phyloP scores from a whole-genome alignment of 805 yeast genomes.

The Suhomyces kilbournensis region DNA sequence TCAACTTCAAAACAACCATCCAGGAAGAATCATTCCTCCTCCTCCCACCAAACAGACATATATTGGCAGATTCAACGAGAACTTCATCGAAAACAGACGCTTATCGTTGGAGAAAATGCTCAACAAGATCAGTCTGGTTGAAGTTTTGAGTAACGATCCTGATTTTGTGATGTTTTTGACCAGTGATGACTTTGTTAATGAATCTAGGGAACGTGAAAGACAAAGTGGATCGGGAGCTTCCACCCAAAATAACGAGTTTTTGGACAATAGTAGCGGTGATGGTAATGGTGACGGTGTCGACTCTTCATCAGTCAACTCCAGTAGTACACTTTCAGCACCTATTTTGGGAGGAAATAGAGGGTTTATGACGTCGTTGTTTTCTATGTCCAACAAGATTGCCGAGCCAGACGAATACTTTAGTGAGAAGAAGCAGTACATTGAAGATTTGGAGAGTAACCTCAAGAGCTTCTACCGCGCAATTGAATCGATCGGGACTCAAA shows the following conservation, averaged over 20 bases:
- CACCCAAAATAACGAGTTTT: slow-evolving; percentile 26
- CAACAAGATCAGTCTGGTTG: slow-evolving; percentile 57
- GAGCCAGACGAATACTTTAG: slow-evolving; percentile 81
- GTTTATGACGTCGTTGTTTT: slow-evolving; percentile 68
- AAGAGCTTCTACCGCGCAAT: slow-evolving; percentile 65
- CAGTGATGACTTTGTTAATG: slow-evolving; percentile 64
- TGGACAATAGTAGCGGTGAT: slow-evolving; percentile 22
- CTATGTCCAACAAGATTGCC: slow-evolving; percentile 61
- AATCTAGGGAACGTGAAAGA: slow-evolving; percentile 68
- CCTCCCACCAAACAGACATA: slow-evolving; percentile 96
- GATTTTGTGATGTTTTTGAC: slow-evolving; percentile 79
- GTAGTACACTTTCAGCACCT: slow-evolving; percentile 11
- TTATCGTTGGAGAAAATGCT: slow-evolving; percentile 85
- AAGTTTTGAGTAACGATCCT: slow-evolving; percentile 59
- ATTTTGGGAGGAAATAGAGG: slow-evolving; percentile 40
- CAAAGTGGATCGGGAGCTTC: slow-evolving; percentile 54
- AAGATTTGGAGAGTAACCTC: slow-evolving; percentile 69
- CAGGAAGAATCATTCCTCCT: slow-evolving; percentile 83
- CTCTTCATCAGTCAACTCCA: neutral
- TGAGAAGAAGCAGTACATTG: slow-evolving; percentile 66
- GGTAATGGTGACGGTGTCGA: slow-evolving; percentile 16
- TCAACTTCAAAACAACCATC: slow-evolving; percentile 80
- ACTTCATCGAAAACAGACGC: slow-evolving; percentile 83
- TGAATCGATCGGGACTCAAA: slow-evolving; percentile 69
- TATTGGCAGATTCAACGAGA: slow-evolving; percentile 87